A percentile compares a stretch with the other conserved stretches of the same genome.
Evolutionary conservation across 306 rosid species (phyloP).

Genomic region (Rosa lucieae): DNA sequence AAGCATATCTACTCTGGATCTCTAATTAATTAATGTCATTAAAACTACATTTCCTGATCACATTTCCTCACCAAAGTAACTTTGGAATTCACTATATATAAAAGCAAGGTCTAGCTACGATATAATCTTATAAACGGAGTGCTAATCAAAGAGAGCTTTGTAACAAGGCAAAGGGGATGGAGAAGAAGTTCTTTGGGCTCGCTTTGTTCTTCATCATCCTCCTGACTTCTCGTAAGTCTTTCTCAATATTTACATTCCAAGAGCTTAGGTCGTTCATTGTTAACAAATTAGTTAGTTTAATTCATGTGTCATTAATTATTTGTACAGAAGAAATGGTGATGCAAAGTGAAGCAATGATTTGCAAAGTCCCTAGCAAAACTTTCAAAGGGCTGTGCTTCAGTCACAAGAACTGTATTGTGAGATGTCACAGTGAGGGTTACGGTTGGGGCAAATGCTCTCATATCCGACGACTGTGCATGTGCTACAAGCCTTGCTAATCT

Average conservation of each 20-base stretch:
- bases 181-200: slow-evolving; percentile 1
- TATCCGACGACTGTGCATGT: background rate
- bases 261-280: background rate
- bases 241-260: background rate
- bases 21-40: background rate
- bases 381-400: background rate
- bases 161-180: background rate
- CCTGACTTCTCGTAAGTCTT: slow-evolving; percentile 11
- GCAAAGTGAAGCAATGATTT: background rate
- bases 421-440: slow-evolving; percentile 1
- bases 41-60: background rate
- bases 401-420: background rate
- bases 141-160: background rate
- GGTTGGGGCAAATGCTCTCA: background rate
- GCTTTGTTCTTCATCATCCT: slow-evolving; percentile 8
- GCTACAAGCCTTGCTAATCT: background rate
- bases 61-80: background rate
- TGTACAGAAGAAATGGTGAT: slow-evolving; percentile 3
- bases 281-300: background rate
- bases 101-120: background rate
- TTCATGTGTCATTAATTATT: background rate
- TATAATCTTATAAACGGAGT: background rate
- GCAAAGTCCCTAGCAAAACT: background rate
- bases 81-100: background rate
- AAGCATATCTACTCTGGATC: background rate